Base-by-base conservation (phyloP, 176 grass and related monocot species). In the Puya raimondii region DNA sequence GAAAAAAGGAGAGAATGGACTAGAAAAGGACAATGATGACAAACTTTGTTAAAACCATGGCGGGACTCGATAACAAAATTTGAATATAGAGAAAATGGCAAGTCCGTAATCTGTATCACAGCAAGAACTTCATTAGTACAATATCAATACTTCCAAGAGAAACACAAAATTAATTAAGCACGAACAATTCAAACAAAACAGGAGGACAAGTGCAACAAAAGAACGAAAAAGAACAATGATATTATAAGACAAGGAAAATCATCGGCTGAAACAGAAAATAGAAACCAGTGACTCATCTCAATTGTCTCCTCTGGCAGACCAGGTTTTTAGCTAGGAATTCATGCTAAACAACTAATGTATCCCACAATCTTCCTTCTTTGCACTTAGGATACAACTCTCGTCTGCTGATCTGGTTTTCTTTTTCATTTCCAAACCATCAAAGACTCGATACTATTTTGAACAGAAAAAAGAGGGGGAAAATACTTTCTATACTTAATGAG, bases 41-140 rank as follows among this genome's bases (percentile, higher is more conserved):
- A 3, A 53, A 99, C 95, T 84, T 99, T 99, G 77, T 99, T 99
- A 75, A 99, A 99, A 66, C 95, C 95, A 65, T 99, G 90, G 12
- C 90, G 90, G 67, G 85, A 50, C 72, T 99, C 95, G 11, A 94
- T 90, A 70, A 99, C 82, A 82, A 99, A 99, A 51, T 89, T 94
- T 75, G 90, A 91, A 88, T 88, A 99, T 27, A 99, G 82, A 65
- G 95, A 93, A 71, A 99, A 99, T 27, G 95, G 90, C 83, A 99
- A 79, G 73, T 99, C 87, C 23, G 64, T 84, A 72, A 99, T 88
- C 95, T 99, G 85, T 74, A 72, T 64, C 17, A 61, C 21, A 20
- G 56, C 56, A 61, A 61, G 56, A 61, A 61, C 17, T 61, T 61
- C 14, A 61, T 61, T 61, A 61, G 21, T 21, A 21, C n/a, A 18